These are phyloP conservation scores for Bocquillonia castaneifolia DNA, from an alignment of 441 rosid species.

Conservation along the genomic window DNA sequence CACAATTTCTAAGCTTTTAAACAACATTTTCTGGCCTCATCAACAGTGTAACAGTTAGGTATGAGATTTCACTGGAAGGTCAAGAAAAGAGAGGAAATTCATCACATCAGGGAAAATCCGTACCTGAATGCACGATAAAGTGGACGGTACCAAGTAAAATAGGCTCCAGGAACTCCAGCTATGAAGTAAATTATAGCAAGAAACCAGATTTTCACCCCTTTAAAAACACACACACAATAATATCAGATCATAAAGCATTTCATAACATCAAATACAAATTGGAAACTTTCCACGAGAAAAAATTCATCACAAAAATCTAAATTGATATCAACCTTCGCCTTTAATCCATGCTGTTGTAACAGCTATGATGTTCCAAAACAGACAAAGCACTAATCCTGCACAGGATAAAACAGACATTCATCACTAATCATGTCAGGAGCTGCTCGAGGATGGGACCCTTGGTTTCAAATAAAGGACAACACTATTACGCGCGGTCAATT, in stretches of 20 bases:
- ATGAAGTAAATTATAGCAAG: slow-evolving; percentile 84
- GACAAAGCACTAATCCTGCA: slow-evolving; percentile 75
- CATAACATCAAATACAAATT: background rate
- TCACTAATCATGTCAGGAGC: slow-evolving; percentile 10
- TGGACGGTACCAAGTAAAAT: slow-evolving; percentile 90
- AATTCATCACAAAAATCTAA: slow-evolving; percentile 11
- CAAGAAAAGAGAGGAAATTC: background rate
- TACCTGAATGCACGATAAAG: slow-evolving; percentile 91
- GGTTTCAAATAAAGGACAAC: too few relatives aligned
- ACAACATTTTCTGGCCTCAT: background rate
- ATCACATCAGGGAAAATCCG: slow-evolving; percentile 6
- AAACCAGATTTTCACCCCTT: slow-evolving; percentile 89
- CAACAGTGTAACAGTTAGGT: too few relatives aligned
- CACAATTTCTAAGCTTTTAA: too few relatives aligned
- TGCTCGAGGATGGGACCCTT: too few relatives aligned
- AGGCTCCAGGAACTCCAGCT: slow-evolving; percentile 86
- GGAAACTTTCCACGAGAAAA: background rate
- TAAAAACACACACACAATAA: slow-evolving; percentile 17
- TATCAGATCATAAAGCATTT: background rate
- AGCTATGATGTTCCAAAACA: slow-evolving; percentile 78
- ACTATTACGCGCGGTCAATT: too few relatives aligned
- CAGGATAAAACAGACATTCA: slow-evolving; percentile 18
- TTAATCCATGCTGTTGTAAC: slow-evolving; percentile 84
- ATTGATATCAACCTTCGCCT: slow-evolving; percentile 74
- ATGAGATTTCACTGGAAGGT: background rate